Conservation (phyloP, 176 grass and related monocot genomes). For the Zoysia japonica region DNA sequence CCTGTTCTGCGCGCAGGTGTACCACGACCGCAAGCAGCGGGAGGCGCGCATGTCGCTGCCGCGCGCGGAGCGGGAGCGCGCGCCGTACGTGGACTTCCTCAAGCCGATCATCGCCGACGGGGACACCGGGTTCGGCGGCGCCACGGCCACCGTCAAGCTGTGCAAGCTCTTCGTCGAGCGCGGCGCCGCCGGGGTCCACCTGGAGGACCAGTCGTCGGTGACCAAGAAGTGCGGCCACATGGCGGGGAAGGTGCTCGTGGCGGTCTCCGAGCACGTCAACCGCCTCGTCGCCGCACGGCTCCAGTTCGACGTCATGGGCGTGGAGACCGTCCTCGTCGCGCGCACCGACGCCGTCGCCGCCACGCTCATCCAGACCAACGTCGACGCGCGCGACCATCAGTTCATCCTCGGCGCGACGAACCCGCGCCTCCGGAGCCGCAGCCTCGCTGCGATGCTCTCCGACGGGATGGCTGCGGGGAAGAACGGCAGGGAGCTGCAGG, state of each 20-base stretch:
- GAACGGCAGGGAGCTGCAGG: slow-evolving; percentile 67
- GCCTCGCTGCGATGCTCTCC: slow-evolving; percentile 49
- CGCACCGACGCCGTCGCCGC: slow-evolving; percentile 82
- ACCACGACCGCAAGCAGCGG: slow-evolving; percentile 83
- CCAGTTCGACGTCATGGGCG: slow-evolving; percentile 96
- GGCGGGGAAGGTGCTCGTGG: slow-evolving; percentile 89
- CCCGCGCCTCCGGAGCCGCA: slow-evolving; percentile 45
- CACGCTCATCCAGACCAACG: slow-evolving; percentile 88
- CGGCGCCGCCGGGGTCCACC: slow-evolving; percentile 79
- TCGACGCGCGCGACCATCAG: slow-evolving; percentile 86
- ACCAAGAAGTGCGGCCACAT: slow-evolving; percentile 96
- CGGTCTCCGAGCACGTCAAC: slow-evolving; percentile 76
- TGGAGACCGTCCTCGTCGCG: slow-evolving; percentile 78
- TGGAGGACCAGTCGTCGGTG: slow-evolving; percentile 90
- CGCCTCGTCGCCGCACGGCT: slow-evolving; percentile 85
- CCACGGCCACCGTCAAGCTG: slow-evolving; percentile 85
- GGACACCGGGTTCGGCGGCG: slow-evolving; percentile 84
- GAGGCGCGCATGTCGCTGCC: slow-evolving; percentile 80
- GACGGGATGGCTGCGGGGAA: slow-evolving; percentile 54
- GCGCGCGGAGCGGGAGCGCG: slow-evolving; percentile 38
- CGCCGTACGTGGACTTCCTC: slow-evolving; percentile 64
- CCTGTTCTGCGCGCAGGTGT: slow-evolving; percentile 79
- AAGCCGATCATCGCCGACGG: slow-evolving; percentile 87
- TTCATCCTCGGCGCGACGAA: slow-evolving; percentile 78
- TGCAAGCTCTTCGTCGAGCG: slow-evolving; percentile 98